These are phyloP conservation scores for Moricandia moricandioides DNA, from an alignment of 345 rosid genomes.

Conservation along the genomic window DNA sequence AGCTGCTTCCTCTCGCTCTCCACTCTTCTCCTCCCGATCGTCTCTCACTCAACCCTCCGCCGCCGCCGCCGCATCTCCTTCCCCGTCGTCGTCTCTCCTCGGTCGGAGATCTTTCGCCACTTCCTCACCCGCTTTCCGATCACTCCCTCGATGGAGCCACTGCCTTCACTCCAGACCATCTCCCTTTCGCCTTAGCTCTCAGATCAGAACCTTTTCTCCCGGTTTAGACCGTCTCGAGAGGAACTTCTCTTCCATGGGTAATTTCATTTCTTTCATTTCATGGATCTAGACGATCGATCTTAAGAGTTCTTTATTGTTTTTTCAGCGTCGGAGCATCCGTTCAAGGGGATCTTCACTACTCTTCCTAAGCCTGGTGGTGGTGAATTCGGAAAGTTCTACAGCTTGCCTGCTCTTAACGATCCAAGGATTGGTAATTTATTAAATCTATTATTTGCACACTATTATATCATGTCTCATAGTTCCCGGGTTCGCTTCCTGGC, in stretches of 20 bases:
- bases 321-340: conserved; percentile 86
- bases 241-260: conserved; percentile 84
- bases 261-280: not conserved
- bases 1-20: conserved; percentile 57
- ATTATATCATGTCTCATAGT: too few relatives aligned
- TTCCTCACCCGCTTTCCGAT: conserved; percentile 29
- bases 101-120: conserved; percentile 50
- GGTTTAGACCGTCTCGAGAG: conserved; percentile 60
- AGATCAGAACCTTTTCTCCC: conserved; percentile 64
- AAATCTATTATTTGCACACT: too few relatives aligned
- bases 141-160: conserved; percentile 69
- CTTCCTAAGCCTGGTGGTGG: conserved; percentile 93
- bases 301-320: not conserved
- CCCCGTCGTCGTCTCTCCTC: conserved; percentile 29
- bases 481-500: too few relatives aligned
- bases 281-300: not conserved
- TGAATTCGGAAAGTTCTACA: conserved; percentile 88
- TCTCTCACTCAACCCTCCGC: conserved; percentile 5
- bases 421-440: conserved; percentile 70
- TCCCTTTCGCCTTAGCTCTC: conserved; percentile 50
- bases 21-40: conserved; percentile 38
- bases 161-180: conserved; percentile 60
- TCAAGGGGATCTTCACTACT: conserved; percentile 65
- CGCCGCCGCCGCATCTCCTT: conserved; percentile 8
- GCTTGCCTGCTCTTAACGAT: conserved; percentile 88